Evolutionary conservation across 257 asterid genomes (phyloP), one percentile per base, ranked within the genome.

Genomic region (Solanum etuberosum): DNA sequence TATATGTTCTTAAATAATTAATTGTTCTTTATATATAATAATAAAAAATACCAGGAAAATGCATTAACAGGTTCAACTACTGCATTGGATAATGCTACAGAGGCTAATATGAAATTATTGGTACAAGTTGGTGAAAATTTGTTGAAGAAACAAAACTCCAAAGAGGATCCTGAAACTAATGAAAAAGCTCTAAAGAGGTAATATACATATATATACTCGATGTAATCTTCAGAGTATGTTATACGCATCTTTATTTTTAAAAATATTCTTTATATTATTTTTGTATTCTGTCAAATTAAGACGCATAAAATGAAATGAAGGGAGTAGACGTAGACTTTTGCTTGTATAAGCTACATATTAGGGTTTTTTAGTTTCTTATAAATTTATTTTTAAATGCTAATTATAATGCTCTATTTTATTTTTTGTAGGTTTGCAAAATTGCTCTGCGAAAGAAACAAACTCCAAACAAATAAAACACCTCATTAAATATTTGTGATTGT

Each of bases 351-450:
- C n/a, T 54, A 54, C 63, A 18, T 20, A 54, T 65, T 65, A 65
- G 20, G 34, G 9, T 6, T 14, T 67, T 29, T 68, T 68, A 68
- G 2, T 68, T 29, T 27, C 38, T 68, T 10, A 2, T 72, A 73
- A 73, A 35, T 73, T 1, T 37, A 35, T 20, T 72, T 32, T 34
- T 20, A 35, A 7, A 23, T 12, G 3, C 21, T 38, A 23, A 23
- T 74, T 37, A 48, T 5, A 51, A 16, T 43, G 12, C 3, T 0
- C 6, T 16, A 2, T 48, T 48, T 48, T 25, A 5, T 61, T 25
- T 6, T 40, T 51, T 80, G 43, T 81, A 94, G 98, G 93, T 92
- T 93, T 89, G 96, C 98, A 3, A 90, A 89, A 86, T 18, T 90
- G 7, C 82, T 94, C 9, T 92, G 93, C 0, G 93, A 92, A 27